Evolutionary conservation across 1,139 yeast species (phyloP), one percentile per base, ranked within the genome.

Genomic region (Sugiyamaella japonica): DNA sequence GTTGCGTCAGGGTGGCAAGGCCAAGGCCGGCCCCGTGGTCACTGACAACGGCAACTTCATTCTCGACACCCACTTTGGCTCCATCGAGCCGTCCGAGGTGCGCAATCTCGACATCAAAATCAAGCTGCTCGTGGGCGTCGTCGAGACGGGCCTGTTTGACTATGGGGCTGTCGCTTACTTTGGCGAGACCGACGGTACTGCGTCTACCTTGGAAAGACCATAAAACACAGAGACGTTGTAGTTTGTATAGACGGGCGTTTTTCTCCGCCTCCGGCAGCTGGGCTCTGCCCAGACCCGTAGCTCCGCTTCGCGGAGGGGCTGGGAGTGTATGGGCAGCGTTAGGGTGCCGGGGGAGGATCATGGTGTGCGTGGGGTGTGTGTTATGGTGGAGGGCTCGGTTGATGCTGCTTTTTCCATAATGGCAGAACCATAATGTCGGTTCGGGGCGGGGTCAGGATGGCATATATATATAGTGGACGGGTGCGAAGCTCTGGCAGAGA

Each of bases 11-110:
- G 99, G 98, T 48, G 91, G 89, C 15, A 76, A 84, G 54, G 90
- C 95, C 38, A 95, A 95, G 73, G 99, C 99, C 5, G 99, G 99
- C 16, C 99, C 99, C 7, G 86, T 90, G n/a, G 87, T 95, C 58
- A 91, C 99, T 40, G 99, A 95, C 71, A 95, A 95, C 74, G 90
- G 91, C 71, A 93, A 91, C 73, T 89, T 90, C 69, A 80, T 95
- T 61, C 81, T 95, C 58, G 99, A 95, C 73, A 96, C 97, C 31
- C 91, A 90, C 70, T 93, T 95, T 68, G 97, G 97, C 32, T 80
- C 79, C 55, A 82, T 95, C 53, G 83, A 86, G 63, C 86, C 91
- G 3, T 70, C 65, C 20, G 50, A 59, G 17, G 80, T 80, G 20
- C 65, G 67, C 46, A 69, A 68, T 29, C 78, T 91, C 63, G 91